Evolutionary conservation across 257 asterid genomes (phyloP).

Genomic region (Solanum arcanum): DNA sequence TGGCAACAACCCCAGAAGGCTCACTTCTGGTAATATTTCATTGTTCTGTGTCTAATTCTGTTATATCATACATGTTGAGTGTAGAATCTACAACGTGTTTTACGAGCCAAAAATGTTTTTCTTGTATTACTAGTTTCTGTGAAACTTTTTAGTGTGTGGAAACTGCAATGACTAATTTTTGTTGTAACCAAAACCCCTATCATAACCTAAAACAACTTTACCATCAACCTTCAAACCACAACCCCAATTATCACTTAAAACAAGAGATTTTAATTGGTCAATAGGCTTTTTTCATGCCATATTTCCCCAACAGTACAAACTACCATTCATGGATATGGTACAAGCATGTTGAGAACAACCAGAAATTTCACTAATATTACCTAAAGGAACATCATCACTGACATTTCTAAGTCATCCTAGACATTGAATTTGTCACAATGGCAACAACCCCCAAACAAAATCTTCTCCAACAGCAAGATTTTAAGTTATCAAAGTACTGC

Average conservation of each 20-base stretch:
- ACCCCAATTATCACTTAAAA: constrained; percentile 40
- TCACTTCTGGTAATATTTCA: constrained; percentile 39
- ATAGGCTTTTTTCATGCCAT: constrained; percentile 23
- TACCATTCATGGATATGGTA: constrained; percentile 31
- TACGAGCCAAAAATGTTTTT: background rate
- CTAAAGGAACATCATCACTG: constrained; percentile 5
- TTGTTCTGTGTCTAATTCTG: background rate
- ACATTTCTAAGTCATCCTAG: constrained; percentile 28
- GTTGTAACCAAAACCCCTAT: too few relatives aligned
- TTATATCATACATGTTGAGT: background rate
- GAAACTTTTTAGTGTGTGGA: too few relatives aligned
- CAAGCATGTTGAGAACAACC: constrained; percentile 56
- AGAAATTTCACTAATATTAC: background rate
- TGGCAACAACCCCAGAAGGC: constrained; percentile 33
- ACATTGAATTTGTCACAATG: constrained; percentile 23
- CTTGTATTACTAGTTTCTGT: too few relatives aligned
- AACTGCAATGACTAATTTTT: too few relatives aligned
- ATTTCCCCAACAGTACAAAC: constrained; percentile 68
- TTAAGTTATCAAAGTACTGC: constrained; percentile 4
- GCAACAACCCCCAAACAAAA: constrained; percentile 56
- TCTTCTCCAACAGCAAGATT: constrained; percentile 57
- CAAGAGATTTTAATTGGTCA: constrained; percentile 38
- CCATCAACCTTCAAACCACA: constrained; percentile 40
- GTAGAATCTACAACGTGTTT: background rate
- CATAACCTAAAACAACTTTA: constrained; percentile 6